Percentiles rank a stretch among this genome's conserved stretches.
phyloP scores from a whole-genome alignment of 306 rosid genomes.

The Elaeagnus macrophylla region DNA sequence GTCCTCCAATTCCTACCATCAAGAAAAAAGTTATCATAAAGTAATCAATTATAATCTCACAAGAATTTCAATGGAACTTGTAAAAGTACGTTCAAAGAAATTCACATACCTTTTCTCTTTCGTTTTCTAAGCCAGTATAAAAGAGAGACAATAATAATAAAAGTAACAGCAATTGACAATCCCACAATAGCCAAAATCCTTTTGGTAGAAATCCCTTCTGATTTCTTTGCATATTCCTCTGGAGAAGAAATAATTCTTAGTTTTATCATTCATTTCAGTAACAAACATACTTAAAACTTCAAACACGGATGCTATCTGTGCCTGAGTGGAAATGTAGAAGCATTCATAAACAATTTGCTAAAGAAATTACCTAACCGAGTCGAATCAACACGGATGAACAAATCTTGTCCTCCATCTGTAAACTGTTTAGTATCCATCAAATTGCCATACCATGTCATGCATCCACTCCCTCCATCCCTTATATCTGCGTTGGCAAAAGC shows the following conservation, averaged over 20 bases:
- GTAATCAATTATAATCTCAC: neutral
- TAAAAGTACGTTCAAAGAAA: neutral
- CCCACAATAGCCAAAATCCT: neutral
- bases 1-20: slow-evolving; percentile 7
- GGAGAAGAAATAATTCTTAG: no score
- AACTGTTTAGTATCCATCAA: slow-evolving; percentile 28
- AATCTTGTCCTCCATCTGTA: slow-evolving; percentile 25
- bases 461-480: slow-evolving; percentile 28
- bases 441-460: slow-evolving; percentile 34
- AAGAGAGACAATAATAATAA: neutral
- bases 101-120: slow-evolving; percentile 8
- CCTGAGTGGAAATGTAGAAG: no score
- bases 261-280: no score
- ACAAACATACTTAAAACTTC: no score
- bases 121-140: neutral
- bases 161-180: neutral
- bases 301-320: no score
- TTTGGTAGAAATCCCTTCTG: slow-evolving; percentile 2
- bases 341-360: neutral
- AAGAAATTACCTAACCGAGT: slow-evolving; percentile 7
- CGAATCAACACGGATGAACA: slow-evolving; percentile 34
- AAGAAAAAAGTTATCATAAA: neutral
- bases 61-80: no score
- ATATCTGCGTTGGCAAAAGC: slow-evolving; percentile 31
- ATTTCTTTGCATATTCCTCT: neutral